Evolutionary conservation across 805 yeast species (phyloP).

Genomic region (Scheffersomyces coipomensis): DNA sequence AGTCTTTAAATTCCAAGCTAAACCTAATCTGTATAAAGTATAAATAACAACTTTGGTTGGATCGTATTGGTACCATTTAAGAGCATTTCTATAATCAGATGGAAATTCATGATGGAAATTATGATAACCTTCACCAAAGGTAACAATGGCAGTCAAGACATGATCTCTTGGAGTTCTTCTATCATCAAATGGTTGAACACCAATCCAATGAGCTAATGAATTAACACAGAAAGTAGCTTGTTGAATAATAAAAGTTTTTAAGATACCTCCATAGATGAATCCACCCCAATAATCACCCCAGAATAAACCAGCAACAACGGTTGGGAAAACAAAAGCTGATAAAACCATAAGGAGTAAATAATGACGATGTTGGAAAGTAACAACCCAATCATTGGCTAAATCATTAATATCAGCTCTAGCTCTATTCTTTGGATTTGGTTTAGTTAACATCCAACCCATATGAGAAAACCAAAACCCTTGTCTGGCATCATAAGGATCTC

Average conservation of each 20-base stretch:
- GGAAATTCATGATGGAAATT: constrained; percentile 92
- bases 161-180: constrained; percentile 87
- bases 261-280: constrained; percentile 68
- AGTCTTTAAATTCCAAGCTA: constrained; percentile 71
- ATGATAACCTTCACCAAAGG: constrained; percentile 89
- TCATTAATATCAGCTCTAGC: constrained; percentile 84
- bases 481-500: constrained; percentile 88
- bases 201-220: constrained; percentile 85
- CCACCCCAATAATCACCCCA: constrained; percentile 68
- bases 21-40: constrained; percentile 58
- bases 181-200: constrained; percentile 83
- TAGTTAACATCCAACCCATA: constrained; percentile 81
- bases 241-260: constrained; percentile 69
- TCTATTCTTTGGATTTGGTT: constrained; percentile 78
- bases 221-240: constrained; percentile 87
- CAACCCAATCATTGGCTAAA: constrained; percentile 73
- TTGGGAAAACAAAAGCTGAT: constrained; percentile 66
- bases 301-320: constrained; percentile 57
- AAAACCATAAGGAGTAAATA: constrained; percentile 60
- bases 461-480: constrained; percentile 82
- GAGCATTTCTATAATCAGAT: constrained; percentile 82
- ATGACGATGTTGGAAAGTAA: constrained; percentile 79
- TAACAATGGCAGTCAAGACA: constrained; percentile 73
- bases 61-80: constrained; percentile 85
- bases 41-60: constrained; percentile 73